These are phyloP conservation scores for Irpex lacteus DNA, from an alignment of 1,284 basidiomycete species.

Conservation along the genomic window DNA sequence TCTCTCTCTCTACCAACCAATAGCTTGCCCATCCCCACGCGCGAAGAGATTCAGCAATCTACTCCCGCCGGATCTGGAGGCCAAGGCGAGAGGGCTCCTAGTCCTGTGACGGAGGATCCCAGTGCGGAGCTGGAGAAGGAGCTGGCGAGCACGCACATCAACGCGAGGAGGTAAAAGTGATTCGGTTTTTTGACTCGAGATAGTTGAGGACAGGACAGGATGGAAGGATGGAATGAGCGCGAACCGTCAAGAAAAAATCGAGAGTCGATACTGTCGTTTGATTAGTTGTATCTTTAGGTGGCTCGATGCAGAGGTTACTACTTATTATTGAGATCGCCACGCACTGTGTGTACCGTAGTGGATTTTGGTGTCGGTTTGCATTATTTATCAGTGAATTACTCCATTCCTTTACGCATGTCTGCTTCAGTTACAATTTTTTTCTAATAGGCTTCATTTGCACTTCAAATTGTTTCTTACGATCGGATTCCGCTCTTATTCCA, in stretches of 20 bases:
- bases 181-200: neutral
- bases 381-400: no score
- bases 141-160: constrained; percentile 63
- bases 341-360: no score
- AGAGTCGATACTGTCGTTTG: neutral
- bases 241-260: neutral
- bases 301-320: no score
- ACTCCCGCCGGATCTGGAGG: constrained; percentile 42
- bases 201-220: neutral
- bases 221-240: neutral
- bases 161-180: neutral
- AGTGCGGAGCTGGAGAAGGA: constrained; percentile 85
- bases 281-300: neutral
- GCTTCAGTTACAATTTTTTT: no score
- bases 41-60: constrained; percentile 77
- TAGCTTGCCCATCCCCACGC: constrained; percentile 72
- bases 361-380: no score
- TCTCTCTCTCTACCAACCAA: neutral
- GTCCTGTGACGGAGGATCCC: constrained; percentile 78
- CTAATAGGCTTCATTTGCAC: no score
- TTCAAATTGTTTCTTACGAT: no score
- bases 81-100: constrained; percentile 44
- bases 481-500: no score
- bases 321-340: no score
- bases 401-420: no score